A percentile compares a stretch with the other conserved stretches of the same genome.
These are phyloP conservation scores for Penicillium bovifimosum DNA, from an alignment of 495 filamentous ascomycete genomes.

Conservation along the genomic window DNA sequence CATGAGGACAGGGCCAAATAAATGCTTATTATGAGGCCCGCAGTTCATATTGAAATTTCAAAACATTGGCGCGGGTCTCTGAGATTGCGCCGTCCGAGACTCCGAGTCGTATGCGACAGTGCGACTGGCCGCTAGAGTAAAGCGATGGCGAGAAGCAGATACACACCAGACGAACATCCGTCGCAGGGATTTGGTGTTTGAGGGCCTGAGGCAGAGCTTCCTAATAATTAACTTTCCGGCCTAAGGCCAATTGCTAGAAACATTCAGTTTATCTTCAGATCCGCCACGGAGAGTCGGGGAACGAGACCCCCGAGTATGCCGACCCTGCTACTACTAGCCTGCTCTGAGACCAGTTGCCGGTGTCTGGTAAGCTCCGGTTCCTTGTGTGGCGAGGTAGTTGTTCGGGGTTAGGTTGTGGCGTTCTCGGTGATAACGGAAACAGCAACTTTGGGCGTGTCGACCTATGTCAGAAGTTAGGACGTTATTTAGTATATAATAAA, in stretches of 20 bases:
- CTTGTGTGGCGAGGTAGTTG: not conserved
- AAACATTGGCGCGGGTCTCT: constrained; percentile 13
- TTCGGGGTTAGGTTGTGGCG: not conserved
- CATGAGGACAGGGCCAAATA: constrained; percentile 12
- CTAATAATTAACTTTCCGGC: too few species aligned
- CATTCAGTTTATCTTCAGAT: too few species aligned
- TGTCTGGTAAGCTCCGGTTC: constrained; percentile 14
- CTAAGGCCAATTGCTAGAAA: too few species aligned
- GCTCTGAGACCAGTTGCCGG: constrained; percentile 16
- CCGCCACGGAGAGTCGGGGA: too few species aligned
- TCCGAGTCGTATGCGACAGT: too few species aligned
- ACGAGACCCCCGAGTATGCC: too few species aligned
- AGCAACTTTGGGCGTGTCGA: constrained; percentile 3
- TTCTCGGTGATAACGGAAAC: not conserved
- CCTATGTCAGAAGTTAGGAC: too few species aligned
- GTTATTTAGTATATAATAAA: too few species aligned
- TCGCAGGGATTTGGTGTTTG: not conserved
- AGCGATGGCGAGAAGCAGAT: constrained; percentile 9
- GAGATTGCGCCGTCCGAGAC: constrained; percentile 13
- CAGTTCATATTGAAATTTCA: constrained; percentile 13
- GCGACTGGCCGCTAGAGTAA: constrained; percentile 17
- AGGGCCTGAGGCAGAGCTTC: too few species aligned
- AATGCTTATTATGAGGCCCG: constrained; percentile 20
- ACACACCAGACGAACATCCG: constrained; percentile 6
- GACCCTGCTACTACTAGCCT: too few species aligned